Evolutionary conservation across 208 protist genomes (phyloP).

Genomic region (Crithidia brevicula): DNA sequence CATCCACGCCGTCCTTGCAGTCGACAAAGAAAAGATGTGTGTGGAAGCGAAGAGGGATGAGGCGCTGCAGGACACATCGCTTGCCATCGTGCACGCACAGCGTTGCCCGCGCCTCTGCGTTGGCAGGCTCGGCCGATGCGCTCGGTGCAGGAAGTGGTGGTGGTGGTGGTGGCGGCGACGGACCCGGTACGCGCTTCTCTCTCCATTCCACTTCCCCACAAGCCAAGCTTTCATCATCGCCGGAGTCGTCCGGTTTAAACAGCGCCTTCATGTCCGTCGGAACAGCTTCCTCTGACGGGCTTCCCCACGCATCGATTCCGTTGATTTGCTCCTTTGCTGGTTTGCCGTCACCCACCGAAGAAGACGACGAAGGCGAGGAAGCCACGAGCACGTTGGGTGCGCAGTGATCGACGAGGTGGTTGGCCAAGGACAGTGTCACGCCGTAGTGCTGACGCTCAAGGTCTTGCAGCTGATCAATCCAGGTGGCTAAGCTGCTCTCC

Average conservation of each 20-base stretch:
- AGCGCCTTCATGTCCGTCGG: slow-evolving; percentile 6
- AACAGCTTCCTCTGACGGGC: background rate
- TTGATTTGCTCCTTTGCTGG: background rate
- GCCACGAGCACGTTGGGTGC: slow-evolving; percentile 6
- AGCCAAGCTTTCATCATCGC: slow-evolving; percentile 6
- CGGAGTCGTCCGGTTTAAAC: slow-evolving; percentile 25
- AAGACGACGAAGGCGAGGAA: too few species aligned
- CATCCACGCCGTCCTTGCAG: slow-evolving; percentile 34
- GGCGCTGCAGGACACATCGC: slow-evolving; percentile 35
- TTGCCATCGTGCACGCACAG: slow-evolving; percentile 57
- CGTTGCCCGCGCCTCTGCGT: background rate
- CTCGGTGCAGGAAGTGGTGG: background rate
- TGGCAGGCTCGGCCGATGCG: background rate
- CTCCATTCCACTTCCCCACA: slow-evolving; percentile 4
- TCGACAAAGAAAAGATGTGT: slow-evolving; percentile 49
- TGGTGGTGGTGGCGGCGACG: background rate
- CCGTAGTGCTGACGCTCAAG: slow-evolving; percentile 67
- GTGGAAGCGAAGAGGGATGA: slow-evolving; percentile 32
- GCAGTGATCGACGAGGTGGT: slow-evolving; percentile 24
- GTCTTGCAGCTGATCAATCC: slow-evolving; percentile 63
- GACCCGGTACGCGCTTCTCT: background rate
- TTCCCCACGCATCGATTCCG: background rate
- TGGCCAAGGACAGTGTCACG: slow-evolving; percentile 39
- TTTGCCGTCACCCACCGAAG: too few species aligned
- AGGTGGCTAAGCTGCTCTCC: too few species aligned